Evolutionary conservation across 768 basidiomycete species (phyloP).

Genomic region (Mycena olivaceomarginata): DNA sequence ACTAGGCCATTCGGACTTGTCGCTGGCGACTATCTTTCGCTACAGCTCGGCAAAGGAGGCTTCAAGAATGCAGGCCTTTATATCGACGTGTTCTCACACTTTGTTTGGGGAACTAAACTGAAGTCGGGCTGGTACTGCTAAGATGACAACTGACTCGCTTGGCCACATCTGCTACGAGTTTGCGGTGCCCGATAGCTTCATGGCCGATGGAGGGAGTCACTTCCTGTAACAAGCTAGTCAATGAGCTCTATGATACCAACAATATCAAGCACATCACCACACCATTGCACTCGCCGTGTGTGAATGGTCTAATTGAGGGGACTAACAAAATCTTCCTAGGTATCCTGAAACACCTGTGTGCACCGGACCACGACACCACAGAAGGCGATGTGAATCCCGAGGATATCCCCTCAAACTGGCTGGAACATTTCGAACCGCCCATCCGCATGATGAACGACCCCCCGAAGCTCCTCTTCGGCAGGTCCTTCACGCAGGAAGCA

Average conservation of each 20-base stretch:
- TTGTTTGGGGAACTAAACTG: conserved; percentile 50
- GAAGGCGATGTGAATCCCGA: conserved; percentile 31
- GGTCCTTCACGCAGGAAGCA: conserved; percentile 48
- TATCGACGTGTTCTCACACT: conserved; percentile 45
- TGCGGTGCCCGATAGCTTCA: conserved; percentile 27
- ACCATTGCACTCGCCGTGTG: conserved; percentile 42
- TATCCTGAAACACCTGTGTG: conserved; percentile 47
- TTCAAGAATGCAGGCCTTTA: conserved; percentile 45
- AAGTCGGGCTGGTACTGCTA: conserved; percentile 19
- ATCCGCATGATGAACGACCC: conserved; percentile 46
- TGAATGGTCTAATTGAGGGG: conserved; percentile 49
- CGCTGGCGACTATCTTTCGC: conserved; percentile 52
- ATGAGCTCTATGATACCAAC: conserved; percentile 38
- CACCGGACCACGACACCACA: conserved; percentile 47
- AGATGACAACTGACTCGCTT: conserved; percentile 16
- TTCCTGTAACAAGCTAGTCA: conserved; percentile 47
- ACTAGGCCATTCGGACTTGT: conserved; percentile 53
- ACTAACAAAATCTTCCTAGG: conserved; percentile 42
- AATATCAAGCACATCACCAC: conserved; percentile 42
- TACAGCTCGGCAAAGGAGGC: conserved; percentile 50
- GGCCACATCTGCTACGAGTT: conserved; percentile 43
- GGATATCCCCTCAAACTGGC: conserved; percentile 48
- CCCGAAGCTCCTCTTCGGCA: conserved; percentile 57
- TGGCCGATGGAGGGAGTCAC: conserved; percentile 51
- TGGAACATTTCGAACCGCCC: conserved; percentile 46